phyloP scores from a whole-genome alignment of 495 filamentous ascomycete species.

The Pseudevernia furfuracea region DNA sequence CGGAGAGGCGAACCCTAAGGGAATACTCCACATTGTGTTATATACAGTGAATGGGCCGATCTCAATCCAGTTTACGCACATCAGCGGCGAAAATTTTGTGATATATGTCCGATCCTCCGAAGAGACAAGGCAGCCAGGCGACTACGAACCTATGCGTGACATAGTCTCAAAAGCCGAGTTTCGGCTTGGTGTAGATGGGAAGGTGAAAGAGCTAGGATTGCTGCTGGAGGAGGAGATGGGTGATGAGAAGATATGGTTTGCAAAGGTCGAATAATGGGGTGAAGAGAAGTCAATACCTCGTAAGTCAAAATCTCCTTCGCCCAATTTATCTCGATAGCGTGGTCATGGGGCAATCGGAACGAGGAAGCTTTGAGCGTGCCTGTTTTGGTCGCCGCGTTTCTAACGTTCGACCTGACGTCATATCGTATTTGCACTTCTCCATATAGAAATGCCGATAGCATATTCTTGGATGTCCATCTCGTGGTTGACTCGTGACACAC shows the following conservation, averaged over 20 bases:
- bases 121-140: slow-evolving; percentile 27
- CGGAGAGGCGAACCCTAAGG: slow-evolving; percentile 18
- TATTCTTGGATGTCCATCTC: too few species aligned
- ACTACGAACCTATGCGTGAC: slow-evolving; percentile 22
- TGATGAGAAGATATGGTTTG: slow-evolving; percentile 28
- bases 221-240: slow-evolving; percentile 29
- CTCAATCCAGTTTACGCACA: slow-evolving; percentile 19
- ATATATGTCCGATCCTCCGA: not conserved
- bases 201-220: slow-evolving; percentile 30
- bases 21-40: slow-evolving; percentile 26
- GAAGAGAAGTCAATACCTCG: not conserved
- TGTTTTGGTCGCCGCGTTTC: not conserved
- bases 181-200: slow-evolving; percentile 32
- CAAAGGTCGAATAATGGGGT: slow-evolving; percentile 9
- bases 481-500: too few species aligned
- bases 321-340: too few species aligned
- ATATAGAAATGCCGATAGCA: too few species aligned
- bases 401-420: too few species aligned
- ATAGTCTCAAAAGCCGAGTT: slow-evolving; percentile 32
- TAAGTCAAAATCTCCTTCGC: not conserved
- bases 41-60: not conserved
- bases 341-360: not conserved
- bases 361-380: not conserved
- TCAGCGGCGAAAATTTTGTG: slow-evolving; percentile 27
- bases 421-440: too few species aligned